phyloP scores from a whole-genome alignment of 2,329 filamentous ascomycete genomes.

The Aspergillus awamori region DNA sequence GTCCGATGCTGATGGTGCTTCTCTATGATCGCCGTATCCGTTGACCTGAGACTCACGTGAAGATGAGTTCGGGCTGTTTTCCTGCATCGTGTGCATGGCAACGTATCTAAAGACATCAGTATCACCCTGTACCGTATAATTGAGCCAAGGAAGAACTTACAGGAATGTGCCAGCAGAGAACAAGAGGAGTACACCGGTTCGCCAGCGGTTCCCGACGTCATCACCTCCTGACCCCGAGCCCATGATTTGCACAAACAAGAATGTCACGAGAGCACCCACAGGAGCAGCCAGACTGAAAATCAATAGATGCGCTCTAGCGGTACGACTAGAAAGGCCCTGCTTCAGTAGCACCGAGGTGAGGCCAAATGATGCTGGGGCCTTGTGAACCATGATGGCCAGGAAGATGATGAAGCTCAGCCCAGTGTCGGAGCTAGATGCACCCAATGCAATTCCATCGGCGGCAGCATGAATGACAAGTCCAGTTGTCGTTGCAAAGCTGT shows the following conservation, averaged over 20 bases:
- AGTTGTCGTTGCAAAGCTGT: slow-evolving; percentile 78
- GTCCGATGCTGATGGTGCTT: slow-evolving; percentile 36
- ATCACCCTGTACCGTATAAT: slow-evolving; percentile 9
- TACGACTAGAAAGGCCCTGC: slow-evolving; percentile 85
- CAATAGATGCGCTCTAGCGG: slow-evolving; percentile 79
- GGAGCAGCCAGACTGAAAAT: slow-evolving; percentile 92
- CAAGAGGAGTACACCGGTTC: slow-evolving; percentile 88
- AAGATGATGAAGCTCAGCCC: slow-evolving; percentile 90
- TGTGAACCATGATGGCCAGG: slow-evolving; percentile 95
- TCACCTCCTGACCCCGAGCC: slow-evolving; percentile 56
- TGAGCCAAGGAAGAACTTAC: slow-evolving; percentile 57
- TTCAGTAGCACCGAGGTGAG: slow-evolving; percentile 87
- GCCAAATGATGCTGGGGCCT: slow-evolving; percentile 93
- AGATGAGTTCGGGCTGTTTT: slow-evolving; percentile 50
- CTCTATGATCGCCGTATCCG: slow-evolving; percentile 47
- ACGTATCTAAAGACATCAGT: slow-evolving; percentile 68
- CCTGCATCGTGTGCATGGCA: slow-evolving; percentile 98
- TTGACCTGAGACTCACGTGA: slow-evolving; percentile 41
- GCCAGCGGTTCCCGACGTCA: slow-evolving; percentile 72
- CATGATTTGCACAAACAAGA: slow-evolving; percentile 73
- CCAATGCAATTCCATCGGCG: slow-evolving; percentile 93
- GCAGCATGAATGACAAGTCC: slow-evolving; percentile 95
- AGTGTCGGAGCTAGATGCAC: slow-evolving; percentile 79
- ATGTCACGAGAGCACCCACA: slow-evolving; percentile 80
- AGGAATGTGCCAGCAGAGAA: slow-evolving; percentile 96